Evolutionary conservation across 2,329 filamentous ascomycete genomes (phyloP).

Genomic region (Trichoderma arundinaceum): DNA sequence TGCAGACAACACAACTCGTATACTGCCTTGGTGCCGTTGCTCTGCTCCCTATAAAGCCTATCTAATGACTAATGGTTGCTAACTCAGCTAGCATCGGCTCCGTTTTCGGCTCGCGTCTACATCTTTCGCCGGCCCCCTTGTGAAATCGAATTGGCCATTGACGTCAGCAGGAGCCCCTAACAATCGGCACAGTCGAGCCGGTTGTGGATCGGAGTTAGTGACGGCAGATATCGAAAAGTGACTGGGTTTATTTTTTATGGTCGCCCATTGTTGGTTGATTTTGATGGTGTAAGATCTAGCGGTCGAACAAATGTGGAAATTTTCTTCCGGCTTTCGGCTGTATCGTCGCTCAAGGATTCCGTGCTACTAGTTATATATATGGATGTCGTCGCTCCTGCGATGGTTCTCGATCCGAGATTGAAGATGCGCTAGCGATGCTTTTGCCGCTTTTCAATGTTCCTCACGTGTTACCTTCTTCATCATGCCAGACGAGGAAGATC

Average conservation of each 20-base stretch:
- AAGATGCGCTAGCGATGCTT: conserved; percentile 4
- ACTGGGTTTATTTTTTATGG: not conserved
- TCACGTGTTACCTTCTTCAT: conserved; percentile 5
- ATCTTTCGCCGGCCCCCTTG: conserved; percentile 13
- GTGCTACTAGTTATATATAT: conserved; percentile 18
- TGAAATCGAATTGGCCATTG: conserved; percentile 10
- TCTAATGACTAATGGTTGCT: not conserved
- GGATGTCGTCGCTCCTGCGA: conserved; percentile 33
- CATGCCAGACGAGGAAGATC: conserved; percentile 21
- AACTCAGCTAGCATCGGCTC: conserved; percentile 2
- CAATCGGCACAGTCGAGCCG: conserved; percentile 26
- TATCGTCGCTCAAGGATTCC: not conserved
- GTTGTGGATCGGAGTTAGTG: conserved; percentile 18
- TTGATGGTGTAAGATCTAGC: conserved; percentile 14
- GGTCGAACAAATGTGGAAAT: conserved; percentile 19
- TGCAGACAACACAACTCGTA: not conserved
- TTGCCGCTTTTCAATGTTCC: not conserved
- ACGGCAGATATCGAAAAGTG: conserved; percentile 23
- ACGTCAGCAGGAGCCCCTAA: conserved; percentile 22
- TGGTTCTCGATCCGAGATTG: conserved; percentile 25
- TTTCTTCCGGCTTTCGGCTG: conserved; percentile 25
- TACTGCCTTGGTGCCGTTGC: not conserved
- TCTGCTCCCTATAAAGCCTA: not conserved
- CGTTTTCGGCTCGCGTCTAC: conserved; percentile 21
- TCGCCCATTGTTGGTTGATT: conserved; percentile 5